phyloP scores from a whole-genome alignment of 345 rosid species.

The Euphorbia pulcherrima region DNA sequence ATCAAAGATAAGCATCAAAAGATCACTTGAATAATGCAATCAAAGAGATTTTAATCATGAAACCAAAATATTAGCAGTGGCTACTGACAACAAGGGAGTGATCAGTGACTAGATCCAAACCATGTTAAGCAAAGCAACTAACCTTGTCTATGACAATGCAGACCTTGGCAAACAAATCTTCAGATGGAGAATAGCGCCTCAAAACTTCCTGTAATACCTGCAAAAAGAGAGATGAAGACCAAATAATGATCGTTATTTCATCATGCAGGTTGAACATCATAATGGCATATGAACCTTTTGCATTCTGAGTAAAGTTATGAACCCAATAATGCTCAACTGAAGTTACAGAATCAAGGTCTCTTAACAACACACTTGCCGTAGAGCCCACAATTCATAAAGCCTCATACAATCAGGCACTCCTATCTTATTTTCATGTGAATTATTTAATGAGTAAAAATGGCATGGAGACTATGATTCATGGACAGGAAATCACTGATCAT shows the following conservation, averaged over 20 bases:
- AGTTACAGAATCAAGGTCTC: too few relatives aligned
- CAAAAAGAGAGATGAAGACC: slow-evolving; percentile 7
- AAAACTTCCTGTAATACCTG: slow-evolving; percentile 89
- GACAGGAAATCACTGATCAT: not conserved
- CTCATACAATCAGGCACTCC: not conserved
- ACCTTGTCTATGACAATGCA: slow-evolving; percentile 94
- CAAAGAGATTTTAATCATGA: slow-evolving; percentile 1
- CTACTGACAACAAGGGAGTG: slow-evolving; percentile 2
- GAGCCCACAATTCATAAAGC: not conserved
- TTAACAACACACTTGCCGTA: not conserved
- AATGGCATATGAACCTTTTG: not conserved
- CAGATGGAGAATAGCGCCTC: slow-evolving; percentile 62
- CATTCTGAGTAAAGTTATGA: not conserved
- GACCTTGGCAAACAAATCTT: slow-evolving; percentile 67
- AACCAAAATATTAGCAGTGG: slow-evolving; percentile 11
- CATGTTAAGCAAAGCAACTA: slow-evolving; percentile 23
- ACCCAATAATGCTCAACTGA: not conserved
- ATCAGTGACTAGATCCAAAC: not conserved
- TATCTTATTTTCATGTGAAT: too few relatives aligned
- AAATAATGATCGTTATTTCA: not conserved
- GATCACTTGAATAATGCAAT: not conserved
- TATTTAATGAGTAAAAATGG: not conserved
- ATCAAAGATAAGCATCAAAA: slow-evolving; percentile 19
- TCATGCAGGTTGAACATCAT: not conserved
- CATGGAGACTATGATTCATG: not conserved